These are phyloP conservation scores for Aspergillus texensis DNA, from an alignment of 2,329 filamentous ascomycete species.

Conservation along the genomic window DNA sequence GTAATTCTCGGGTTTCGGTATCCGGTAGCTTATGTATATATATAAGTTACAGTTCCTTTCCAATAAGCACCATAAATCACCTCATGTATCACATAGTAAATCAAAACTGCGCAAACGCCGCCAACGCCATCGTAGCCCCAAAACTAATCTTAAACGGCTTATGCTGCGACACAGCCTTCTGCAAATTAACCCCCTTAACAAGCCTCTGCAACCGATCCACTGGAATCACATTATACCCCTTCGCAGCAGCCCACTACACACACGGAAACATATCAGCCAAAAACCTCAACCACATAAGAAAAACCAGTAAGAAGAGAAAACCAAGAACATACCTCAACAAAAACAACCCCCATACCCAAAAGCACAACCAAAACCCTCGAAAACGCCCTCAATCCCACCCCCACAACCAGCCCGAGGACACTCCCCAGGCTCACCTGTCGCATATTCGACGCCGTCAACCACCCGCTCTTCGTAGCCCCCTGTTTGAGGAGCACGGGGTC, in stretches of 20 bases:
- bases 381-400: slow-evolving; percentile 48
- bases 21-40: not conserved
- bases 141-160: slow-evolving; percentile 52
- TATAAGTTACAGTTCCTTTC: not conserved
- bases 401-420: slow-evolving; percentile 47
- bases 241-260: slow-evolving; percentile 47
- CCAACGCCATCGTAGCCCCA: slow-evolving; percentile 47
- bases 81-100: not conserved
- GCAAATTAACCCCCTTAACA: slow-evolving; percentile 44
- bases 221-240: slow-evolving; percentile 50
- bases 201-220: slow-evolving; percentile 44
- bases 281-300: not conserved
- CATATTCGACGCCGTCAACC: slow-evolving; percentile 41
- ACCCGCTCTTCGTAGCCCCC: slow-evolving; percentile 23
- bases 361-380: slow-evolving; percentile 48
- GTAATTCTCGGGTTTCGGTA: not conserved
- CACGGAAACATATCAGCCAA: not conserved
- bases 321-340: slow-evolving; percentile 42
- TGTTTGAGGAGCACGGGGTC: slow-evolving; percentile 31
- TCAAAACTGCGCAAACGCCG: slow-evolving; percentile 49
- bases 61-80: not conserved
- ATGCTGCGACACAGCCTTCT: slow-evolving; percentile 41
- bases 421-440: slow-evolving; percentile 50
- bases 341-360: slow-evolving; percentile 47
- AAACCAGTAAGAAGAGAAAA: not conserved